A percentile compares a stretch with the other conserved stretches of the same genome.
Conservation (phyloP, 306 rosid species). For the Canavalia gladiata region DNA sequence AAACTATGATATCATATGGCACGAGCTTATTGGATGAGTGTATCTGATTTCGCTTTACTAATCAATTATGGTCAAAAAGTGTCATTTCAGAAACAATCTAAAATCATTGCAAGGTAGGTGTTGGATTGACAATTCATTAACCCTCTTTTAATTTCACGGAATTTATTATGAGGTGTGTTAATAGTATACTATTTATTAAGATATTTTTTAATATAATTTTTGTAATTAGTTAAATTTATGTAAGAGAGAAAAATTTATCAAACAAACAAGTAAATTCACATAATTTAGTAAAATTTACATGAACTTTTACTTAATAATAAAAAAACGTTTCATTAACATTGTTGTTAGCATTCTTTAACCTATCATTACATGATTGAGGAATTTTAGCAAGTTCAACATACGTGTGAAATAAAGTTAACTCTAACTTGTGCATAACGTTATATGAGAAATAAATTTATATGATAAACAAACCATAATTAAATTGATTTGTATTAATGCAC, state of each 20-base stretch:
- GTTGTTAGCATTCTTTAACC: constrained; percentile 13
- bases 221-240: neutral
- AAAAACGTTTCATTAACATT: too few relatives aligned
- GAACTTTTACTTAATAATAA: too few relatives aligned
- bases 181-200: neutral
- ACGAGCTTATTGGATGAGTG: constrained; percentile 27
- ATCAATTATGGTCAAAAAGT: constrained; percentile 45
- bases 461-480: neutral
- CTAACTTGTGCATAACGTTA: neutral
- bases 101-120: constrained; percentile 47
- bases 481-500: constrained; percentile 2
- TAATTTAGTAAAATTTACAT: too few relatives aligned
- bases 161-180: too few relatives aligned
- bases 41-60: constrained; percentile 26
- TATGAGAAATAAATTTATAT: neutral
- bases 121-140: constrained; percentile 48
- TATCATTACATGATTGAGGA: constrained; percentile 30
- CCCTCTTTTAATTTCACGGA: constrained; percentile 11
- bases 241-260: neutral
- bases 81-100: constrained; percentile 43
- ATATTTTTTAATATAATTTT: neutral
- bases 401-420: neutral
- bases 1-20: constrained; percentile 29
- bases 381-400: too few relatives aligned
- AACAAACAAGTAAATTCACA: neutral